Conservation (phyloP, 305 asterid genomes). For the Fraxinus albicans region DNA sequence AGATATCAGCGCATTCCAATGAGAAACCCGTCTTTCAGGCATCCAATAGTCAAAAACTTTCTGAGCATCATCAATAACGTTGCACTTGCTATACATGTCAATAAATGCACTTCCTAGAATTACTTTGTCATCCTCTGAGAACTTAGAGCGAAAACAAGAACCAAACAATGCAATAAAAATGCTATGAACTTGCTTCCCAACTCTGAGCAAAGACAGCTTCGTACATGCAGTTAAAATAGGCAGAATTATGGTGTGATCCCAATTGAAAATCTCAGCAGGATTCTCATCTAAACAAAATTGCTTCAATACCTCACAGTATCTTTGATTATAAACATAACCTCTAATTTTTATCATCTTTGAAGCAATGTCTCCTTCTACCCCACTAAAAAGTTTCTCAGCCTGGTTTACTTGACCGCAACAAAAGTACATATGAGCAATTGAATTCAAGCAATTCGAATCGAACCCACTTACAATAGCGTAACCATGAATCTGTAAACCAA, state of each 20-base stretch:
- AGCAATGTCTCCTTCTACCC: conserved; percentile 18
- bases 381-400: conserved; percentile 32
- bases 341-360: conserved; percentile 32
- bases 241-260: conserved; percentile 32
- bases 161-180: conserved; percentile 25
- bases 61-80: conserved; percentile 27
- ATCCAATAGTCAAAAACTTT: conserved; percentile 32
- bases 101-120: conserved; percentile 37
- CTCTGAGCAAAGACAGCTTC: conserved; percentile 31
- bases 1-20: conserved; percentile 38
- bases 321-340: conserved; percentile 31
- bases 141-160: background rate
- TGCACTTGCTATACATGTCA: conserved; percentile 43
- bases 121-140: conserved; percentile 18
- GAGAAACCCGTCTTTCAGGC: conserved; percentile 28
- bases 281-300: conserved; percentile 15
- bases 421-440: conserved; percentile 40
- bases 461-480: conserved; percentile 32
- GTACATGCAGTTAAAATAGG: conserved; percentile 36
- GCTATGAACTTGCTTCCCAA: conserved; percentile 45
- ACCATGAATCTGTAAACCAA: conserved; percentile 39
- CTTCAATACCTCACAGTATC: conserved; percentile 27
- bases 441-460: conserved; percentile 24
- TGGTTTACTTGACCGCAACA: conserved; percentile 25
- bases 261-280: conserved; percentile 22